Evolutionary conservation across 495 filamentous ascomycete genomes (phyloP), one percentile per base, ranked within the genome.

Genomic region (Jackrogersella multiformis): DNA sequence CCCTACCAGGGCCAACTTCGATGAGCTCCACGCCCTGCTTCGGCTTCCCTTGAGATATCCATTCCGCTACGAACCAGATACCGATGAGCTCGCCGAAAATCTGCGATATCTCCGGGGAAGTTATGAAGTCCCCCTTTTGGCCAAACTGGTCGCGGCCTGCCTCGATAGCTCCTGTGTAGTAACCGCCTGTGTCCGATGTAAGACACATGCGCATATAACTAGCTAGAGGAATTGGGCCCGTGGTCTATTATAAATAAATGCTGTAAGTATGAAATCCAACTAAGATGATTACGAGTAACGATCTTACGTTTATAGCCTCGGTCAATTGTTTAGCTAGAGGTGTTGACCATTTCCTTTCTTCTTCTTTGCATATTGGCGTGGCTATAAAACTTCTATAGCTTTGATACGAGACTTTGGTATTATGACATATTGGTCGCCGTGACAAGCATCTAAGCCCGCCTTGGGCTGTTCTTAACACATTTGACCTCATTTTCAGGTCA

Each of bases 201-300:
- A 99, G 88, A 75, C 94, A 97, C 88, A 97, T 95, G 73, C 95
- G 93, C 95, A 99, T 99, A 77, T 93, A 99, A 35, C 91, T 86
- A 21, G 95, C 94, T 54, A 99, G 87, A 4, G 95, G 90, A 38
- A 97, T 88, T 4, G 95, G 95, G 2, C 95, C 95, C 13, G 94
- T 97, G 53, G 85, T 82, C 86, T 91, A 57, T n/a, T n/a, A n/a
- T n/a, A n/a, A n/a, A n/a, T 35, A 26, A 5, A 46, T 30, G 3
- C 0, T 26, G 42, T 72, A 2, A 61, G 52, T 41, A 58, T 51
- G 6, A 48, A 34, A 12, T 34, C 45, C 1, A 45, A 32, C 20
- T n/a, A 39, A 2, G 8, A 49, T 18, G 4, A 30, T 3, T 4
- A 30, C 26, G 34, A 12, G 20, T 55, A 10, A 18, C 20, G 34